Evolutionary conservation across 2,329 filamentous ascomycete genomes (phyloP).

Genomic region (Ascosphaera aggregata): DNA sequence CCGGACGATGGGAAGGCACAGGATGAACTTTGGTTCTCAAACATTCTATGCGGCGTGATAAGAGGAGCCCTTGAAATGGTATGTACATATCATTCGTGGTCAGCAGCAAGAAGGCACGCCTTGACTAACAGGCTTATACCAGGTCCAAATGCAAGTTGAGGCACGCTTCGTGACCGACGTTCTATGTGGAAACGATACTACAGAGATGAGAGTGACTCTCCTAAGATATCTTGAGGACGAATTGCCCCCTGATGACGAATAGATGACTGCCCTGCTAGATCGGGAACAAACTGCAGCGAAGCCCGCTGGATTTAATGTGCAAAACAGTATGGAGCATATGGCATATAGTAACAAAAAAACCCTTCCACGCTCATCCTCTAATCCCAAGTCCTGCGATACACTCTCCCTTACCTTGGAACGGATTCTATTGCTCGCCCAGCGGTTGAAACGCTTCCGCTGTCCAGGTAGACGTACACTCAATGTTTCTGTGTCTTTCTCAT

Average conservation of each 20-base stretch:
- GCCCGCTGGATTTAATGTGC: neutral
- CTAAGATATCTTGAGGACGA: conserved; percentile 94
- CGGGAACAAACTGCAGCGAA: neutral
- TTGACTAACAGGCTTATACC: conserved; percentile 7
- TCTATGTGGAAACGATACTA: conserved; percentile 79
- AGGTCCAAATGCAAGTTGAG: conserved; percentile 93
- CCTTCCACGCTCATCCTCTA: too few relatives aligned
- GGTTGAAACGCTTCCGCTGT: too few relatives aligned
- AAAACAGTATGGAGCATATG: neutral
- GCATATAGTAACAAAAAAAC: neutral
- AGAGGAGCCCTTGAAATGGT: conserved; percentile 93
- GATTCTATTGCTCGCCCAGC: too few relatives aligned
- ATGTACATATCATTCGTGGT: conserved; percentile 8
- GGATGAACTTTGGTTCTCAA: conserved; percentile 96
- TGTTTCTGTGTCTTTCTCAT: too few relatives aligned
- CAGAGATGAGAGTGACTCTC: conserved; percentile 85
- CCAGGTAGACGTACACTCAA: too few relatives aligned
- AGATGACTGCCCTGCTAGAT: conserved; percentile 10
- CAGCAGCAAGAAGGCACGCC: conserved; percentile 3
- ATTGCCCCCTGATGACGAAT: conserved; percentile 90
- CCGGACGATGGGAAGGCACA: conserved; percentile 90
- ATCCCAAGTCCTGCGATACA: neutral
- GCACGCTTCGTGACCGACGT: conserved; percentile 91
- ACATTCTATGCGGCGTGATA: conserved; percentile 83
- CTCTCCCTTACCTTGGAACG: neutral